Evolutionary conservation across 73 alveolate genomes (phyloP), one percentile per base, ranked within the genome.

Genomic region (Paramecium sexaurelia): DNA sequence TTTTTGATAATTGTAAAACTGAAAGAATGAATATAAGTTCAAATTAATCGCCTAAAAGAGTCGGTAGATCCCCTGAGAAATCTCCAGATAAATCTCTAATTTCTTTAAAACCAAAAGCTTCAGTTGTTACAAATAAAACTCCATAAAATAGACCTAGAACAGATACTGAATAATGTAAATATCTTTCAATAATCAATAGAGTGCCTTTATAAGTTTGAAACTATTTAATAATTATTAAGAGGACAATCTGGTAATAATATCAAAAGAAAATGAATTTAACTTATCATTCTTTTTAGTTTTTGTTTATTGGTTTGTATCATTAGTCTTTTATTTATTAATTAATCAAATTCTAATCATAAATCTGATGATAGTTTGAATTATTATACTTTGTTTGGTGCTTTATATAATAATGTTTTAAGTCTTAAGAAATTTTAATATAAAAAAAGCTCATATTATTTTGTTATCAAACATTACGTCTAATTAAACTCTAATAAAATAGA

Each of bases 61-160:
- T 1, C n/a, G 55, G 55, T 1, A 78, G 90, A 43, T 78, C 90
- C 5, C 90, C 90, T 15, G 90, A 78, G 10, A 22, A 45, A 78
- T 41, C 86, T 27, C 35, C 57, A 0, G 86, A 35, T 27, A 10
- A 24, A 35, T 35, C 86, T 27, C 5, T 33, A 6, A 19, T 61
- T 22, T 61, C 39, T 11, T 11, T 32, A 26, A 61, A 61, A 61
- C 83, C 83, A 13, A 71, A 61, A 71, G 19, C 29, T 33, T 20
- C 37, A 1, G 9, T 71, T 33, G 10, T 37, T 32, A 9, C 15
- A 45, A 78, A 78, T 43, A 78, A 78, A 40, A 78, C 90, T 10
- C 90, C 90, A 9, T 40, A 78, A 37, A 78, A 43, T 78, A 78
- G 90, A 7, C 73, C 55, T 8, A 78, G 90, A 78, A 78, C 90